phyloP scores from a whole-genome alignment of 116 monocot genomes.

The Phalaenopsis hybrid region DNA sequence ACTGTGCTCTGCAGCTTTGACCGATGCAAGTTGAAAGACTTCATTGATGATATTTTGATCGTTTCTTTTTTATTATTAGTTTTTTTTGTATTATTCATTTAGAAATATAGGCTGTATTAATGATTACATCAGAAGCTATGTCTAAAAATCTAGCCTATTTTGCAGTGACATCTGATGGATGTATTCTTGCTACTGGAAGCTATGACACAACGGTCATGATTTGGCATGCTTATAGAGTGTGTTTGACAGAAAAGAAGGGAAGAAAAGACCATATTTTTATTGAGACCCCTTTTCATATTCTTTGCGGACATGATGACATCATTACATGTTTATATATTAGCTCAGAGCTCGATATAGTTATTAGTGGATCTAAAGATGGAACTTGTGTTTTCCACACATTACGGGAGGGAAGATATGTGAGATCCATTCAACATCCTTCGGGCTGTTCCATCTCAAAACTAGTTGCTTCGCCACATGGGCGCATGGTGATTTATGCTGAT shows the following conservation, averaged over 20 bases:
- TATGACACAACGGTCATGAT: conserved; percentile 97
- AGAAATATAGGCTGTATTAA: background rate
- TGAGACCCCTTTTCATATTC: conserved; percentile 73
- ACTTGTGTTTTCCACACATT: conserved; percentile 95
- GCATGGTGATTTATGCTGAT: conserved; percentile 76
- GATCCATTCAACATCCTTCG: conserved; percentile 92
- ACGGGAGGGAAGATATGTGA: conserved; percentile 79
- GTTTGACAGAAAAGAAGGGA: conserved; percentile 47
- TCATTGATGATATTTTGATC: background rate
- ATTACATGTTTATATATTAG: conserved; percentile 89
- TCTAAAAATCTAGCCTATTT: conserved; percentile 1
- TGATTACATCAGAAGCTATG: background rate
- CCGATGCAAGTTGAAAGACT: background rate
- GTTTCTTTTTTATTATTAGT: background rate
- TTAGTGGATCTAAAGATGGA: conserved; percentile 98
- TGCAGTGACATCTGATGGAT: conserved; percentile 88
- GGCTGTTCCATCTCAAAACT: conserved; percentile 69
- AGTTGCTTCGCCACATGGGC: conserved; percentile 73
- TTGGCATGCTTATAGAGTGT: conserved; percentile 60
- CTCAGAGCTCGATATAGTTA: conserved; percentile 80
- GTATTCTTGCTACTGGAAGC: conserved; percentile 91
- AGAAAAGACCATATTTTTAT: conserved; percentile 64
- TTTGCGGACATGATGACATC: conserved; percentile 98
- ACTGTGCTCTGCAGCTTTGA: background rate
- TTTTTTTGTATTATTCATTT: background rate